phyloP scores from a whole-genome alignment of 768 basidiomycete species.

The Tubosaeta brunneosetosa region DNA sequence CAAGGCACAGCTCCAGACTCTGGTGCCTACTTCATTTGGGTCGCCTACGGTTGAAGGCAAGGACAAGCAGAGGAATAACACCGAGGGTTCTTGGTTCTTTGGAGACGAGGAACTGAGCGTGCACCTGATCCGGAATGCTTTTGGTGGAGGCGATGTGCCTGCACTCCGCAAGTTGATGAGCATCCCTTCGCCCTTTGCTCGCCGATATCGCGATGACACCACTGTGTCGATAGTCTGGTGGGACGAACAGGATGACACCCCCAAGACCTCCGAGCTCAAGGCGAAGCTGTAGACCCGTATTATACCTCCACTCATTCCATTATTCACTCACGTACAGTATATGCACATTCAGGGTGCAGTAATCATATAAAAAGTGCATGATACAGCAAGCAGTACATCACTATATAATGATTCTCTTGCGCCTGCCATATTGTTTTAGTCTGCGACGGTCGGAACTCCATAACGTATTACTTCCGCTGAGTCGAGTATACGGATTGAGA shows the following conservation, averaged over 20 bases:
- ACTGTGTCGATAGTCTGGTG: slow-evolving; percentile 85
- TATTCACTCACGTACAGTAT: neutral
- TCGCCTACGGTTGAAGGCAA: slow-evolving; percentile 61
- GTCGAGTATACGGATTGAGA: slow-evolving; percentile 33
- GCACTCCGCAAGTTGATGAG: slow-evolving; percentile 61
- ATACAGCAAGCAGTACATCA: slow-evolving; percentile 11
- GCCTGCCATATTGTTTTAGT: slow-evolving; percentile 29
- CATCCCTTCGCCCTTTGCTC: slow-evolving; percentile 76
- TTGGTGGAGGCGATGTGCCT: slow-evolving; percentile 72
- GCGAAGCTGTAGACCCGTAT: slow-evolving; percentile 45
- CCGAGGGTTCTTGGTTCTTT: slow-evolving; percentile 67
- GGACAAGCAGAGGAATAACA: slow-evolving; percentile 34
- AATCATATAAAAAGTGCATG: slow-evolving; percentile 4
- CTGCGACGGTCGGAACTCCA: slow-evolving; percentile 23
- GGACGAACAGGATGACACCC: slow-evolving; percentile 54
- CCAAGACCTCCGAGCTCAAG: slow-evolving; percentile 36
- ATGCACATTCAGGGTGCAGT: slow-evolving; percentile 1
- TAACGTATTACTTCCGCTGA: slow-evolving; percentile 34
- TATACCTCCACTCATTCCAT: neutral
- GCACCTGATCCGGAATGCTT: slow-evolving; percentile 87
- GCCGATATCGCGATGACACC: slow-evolving; percentile 78
- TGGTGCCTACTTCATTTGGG: slow-evolving; percentile 54
- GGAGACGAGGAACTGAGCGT: slow-evolving; percentile 73
- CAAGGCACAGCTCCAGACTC: slow-evolving; percentile 49
- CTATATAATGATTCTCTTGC: slow-evolving; percentile 36